Evolutionary conservation across 108 stramenopile genomes (phyloP).

Genomic region (Aurantiochytrium sp.): DNA sequence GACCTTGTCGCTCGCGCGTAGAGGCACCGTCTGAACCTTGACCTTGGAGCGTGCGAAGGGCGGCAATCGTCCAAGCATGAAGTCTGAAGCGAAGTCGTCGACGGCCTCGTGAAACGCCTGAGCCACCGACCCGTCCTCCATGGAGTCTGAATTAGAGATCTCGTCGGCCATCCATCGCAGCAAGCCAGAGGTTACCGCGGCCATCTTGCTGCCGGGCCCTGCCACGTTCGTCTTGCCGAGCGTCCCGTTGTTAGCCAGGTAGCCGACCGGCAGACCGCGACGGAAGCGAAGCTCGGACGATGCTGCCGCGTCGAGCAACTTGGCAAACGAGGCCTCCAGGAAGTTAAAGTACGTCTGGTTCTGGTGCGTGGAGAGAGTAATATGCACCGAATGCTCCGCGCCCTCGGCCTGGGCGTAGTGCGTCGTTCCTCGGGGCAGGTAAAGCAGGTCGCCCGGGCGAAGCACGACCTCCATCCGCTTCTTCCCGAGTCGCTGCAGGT

Average conservation of each 20-base stretch:
- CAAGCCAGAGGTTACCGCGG: background rate
- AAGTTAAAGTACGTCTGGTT: conserved; percentile 84
- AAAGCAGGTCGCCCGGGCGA: conserved; percentile 82
- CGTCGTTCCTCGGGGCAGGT: conserved; percentile 90
- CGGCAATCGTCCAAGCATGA: background rate
- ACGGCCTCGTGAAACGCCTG: conserved; percentile 8
- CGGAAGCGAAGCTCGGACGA: conserved; percentile 62
- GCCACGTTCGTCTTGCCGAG: background rate
- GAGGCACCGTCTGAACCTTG: background rate
- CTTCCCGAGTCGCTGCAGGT: background rate
- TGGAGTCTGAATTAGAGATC: background rate
- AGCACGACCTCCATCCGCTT: background rate
- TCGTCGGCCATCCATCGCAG: background rate
- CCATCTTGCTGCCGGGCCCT: background rate
- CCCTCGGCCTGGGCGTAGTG: conserved; percentile 80
- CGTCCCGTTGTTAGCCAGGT: background rate
- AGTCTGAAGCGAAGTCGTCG: background rate
- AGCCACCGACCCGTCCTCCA: background rate
- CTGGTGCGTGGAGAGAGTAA: conserved; percentile 86
- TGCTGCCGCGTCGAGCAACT: conserved; percentile 72
- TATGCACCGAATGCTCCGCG: conserved; percentile 74
- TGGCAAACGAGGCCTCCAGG: conserved; percentile 77
- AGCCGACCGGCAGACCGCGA: conserved; percentile 77
- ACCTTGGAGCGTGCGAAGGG: background rate
- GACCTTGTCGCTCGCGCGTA: background rate